Evolutionary conservation across 768 basidiomycete species (phyloP).

Genomic region (Boletus rufocinnamomeus): DNA sequence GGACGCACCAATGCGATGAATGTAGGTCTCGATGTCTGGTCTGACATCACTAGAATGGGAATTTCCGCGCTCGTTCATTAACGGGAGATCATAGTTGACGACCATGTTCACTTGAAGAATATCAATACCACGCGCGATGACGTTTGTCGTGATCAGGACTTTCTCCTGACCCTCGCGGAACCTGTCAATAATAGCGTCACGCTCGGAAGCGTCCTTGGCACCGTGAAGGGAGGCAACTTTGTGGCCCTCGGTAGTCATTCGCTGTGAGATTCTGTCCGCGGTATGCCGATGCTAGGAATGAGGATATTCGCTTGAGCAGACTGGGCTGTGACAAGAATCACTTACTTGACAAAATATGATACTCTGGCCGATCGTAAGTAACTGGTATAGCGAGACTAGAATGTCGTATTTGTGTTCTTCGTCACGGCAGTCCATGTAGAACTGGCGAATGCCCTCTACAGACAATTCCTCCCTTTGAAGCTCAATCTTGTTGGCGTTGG

Average conservation of each 20-base stretch:
- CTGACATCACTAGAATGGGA: constrained; percentile 48
- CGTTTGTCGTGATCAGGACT: constrained; percentile 98
- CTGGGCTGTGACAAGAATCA: constrained; percentile 8
- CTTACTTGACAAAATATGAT: constrained; percentile 96
- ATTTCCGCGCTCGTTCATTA: constrained; percentile 69
- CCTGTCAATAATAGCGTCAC: constrained; percentile 89
- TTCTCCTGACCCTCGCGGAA: constrained; percentile 97
- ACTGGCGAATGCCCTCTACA: constrained; percentile 93
- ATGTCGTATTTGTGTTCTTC: constrained; percentile 97
- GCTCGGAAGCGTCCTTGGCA: constrained; percentile 85
- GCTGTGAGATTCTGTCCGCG: constrained; percentile 86
- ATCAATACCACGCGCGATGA: constrained; percentile 97
- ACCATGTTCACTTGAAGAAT: constrained; percentile 99
- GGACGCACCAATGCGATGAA: constrained; percentile 89
- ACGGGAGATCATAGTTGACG: constrained; percentile 96
- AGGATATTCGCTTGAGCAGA: neutral
- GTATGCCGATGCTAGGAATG: constrained; percentile 75
- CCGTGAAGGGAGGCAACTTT: constrained; percentile 96
- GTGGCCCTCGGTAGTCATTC: constrained; percentile 93
- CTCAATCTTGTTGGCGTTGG: constrained; percentile 94
- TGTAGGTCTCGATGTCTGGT: constrained; percentile 95
- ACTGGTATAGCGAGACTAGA: constrained; percentile 82
- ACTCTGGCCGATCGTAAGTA: constrained; percentile 95
- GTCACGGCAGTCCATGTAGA: constrained; percentile 94
- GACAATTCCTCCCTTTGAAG: constrained; percentile 91